These are phyloP conservation scores for Coemansia sp. DNA, from an alignment of 192 early-diverging fungal species.

Conservation along the genomic window DNA sequence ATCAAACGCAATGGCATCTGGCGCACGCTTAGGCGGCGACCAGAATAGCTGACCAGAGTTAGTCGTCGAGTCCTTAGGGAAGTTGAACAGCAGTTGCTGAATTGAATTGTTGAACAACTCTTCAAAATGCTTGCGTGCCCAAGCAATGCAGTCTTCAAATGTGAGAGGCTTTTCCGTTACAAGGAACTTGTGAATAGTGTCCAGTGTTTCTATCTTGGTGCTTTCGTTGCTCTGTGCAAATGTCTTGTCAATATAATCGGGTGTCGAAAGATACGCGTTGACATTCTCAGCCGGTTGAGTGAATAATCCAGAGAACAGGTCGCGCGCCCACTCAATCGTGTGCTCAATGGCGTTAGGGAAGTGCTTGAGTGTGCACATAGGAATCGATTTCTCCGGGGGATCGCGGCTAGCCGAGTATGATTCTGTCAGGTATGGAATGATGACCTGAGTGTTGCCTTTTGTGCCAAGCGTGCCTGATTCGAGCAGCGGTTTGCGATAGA, in stretches of 20 bases:
- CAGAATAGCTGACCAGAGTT: constrained; percentile 91
- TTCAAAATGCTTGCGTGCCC: constrained; percentile 93
- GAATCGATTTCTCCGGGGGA: constrained; percentile 94
- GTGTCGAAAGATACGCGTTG: constrained; percentile 86
- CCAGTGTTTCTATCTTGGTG: constrained; percentile 76
- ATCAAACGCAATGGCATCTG: constrained; percentile 80
- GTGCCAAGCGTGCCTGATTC: constrained; percentile 99
- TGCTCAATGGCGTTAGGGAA: constrained; percentile 88
- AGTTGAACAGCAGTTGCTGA: constrained; percentile 94
- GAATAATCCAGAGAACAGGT: constrained; percentile 95
- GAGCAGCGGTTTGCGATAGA: constrained; percentile 89
- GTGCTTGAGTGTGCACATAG: constrained; percentile 86
- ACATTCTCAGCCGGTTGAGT: constrained; percentile 89
- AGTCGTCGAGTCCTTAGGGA: constrained; percentile 90
- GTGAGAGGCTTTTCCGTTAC: constrained; percentile 77
- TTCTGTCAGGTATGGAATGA: constrained; percentile 94
- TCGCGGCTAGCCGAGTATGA: constrained; percentile 98
- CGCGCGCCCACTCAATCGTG: constrained; percentile 95
- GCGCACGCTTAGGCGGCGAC: constrained; percentile 96
- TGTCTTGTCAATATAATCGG: constrained; percentile 75
- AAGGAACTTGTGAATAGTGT: constrained; percentile 70
- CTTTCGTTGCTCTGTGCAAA: constrained; percentile 69
- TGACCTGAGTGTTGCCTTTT: constrained; percentile 99
- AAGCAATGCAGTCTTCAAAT: constrained; percentile 89
- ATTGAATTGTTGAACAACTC: constrained; percentile 91